These are phyloP conservation scores for Oidium heveae DNA, from an alignment of 2,329 filamentous ascomycete species.

Conservation along the genomic window DNA sequence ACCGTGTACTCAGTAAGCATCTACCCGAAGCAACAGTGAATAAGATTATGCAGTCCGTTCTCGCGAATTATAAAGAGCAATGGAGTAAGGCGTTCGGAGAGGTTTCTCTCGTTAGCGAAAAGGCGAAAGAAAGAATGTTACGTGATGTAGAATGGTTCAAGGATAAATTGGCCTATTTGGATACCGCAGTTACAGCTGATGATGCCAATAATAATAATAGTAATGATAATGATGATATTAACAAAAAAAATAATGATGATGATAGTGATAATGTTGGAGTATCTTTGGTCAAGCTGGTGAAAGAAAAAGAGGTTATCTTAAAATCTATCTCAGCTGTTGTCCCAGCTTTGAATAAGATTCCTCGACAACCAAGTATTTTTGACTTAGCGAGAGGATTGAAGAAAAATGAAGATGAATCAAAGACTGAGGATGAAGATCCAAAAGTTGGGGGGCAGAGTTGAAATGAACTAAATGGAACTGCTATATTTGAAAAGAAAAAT, in stretches of 20 bases:
- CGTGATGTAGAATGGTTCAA: slow-evolving; percentile 39
- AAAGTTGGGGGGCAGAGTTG: too few relatives aligned
- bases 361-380: neutral
- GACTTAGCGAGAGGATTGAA: neutral
- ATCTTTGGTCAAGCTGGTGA: slow-evolving; percentile 37
- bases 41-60: slow-evolving; percentile 47
- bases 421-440: neutral
- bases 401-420: neutral
- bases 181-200: slow-evolving; percentile 17
- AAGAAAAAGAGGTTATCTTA: slow-evolving; percentile 21
- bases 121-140: slow-evolving; percentile 36
- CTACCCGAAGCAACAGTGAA: slow-evolving; percentile 35
- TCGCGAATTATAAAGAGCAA: slow-evolving; percentile 38
- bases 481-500: too few relatives aligned
- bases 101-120: slow-evolving; percentile 29
- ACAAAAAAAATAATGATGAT: neutral
- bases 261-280: slow-evolving; percentile 42
- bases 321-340: neutral
- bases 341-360: neutral
- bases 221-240: too few relatives aligned
- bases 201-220: too few relatives aligned
- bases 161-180: slow-evolving; percentile 32
- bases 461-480: too few relatives aligned
- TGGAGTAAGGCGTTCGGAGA: slow-evolving; percentile 38
- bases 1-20: slow-evolving; percentile 43